Percentiles rank a stretch among this genome's conserved stretches.
Conservation (phyloP, 2,329 filamentous ascomycete genomes). For the Hansfordia pulvinata region DNA sequence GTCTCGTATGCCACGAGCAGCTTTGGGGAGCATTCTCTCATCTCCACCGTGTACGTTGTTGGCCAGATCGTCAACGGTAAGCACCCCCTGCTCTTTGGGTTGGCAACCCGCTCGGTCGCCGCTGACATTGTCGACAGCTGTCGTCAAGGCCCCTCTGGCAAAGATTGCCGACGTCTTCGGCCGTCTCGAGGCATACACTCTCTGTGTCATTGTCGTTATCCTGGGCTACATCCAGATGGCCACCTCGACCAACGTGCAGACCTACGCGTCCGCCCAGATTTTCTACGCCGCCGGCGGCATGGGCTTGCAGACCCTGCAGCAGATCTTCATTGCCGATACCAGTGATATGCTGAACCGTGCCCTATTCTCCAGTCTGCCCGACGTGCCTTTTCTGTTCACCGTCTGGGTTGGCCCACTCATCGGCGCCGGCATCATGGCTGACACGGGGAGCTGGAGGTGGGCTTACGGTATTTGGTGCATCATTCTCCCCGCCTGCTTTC, state of each 20-base stretch:
- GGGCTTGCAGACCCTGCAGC: conserved; percentile 44
- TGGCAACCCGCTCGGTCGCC: no score
- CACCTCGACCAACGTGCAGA: conserved; percentile 35
- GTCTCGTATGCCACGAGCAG: conserved; percentile 50
- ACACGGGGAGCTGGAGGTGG: conserved; percentile 44
- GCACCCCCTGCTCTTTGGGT: no score
- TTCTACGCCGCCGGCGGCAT: conserved; percentile 48
- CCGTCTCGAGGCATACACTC: conserved; percentile 41
- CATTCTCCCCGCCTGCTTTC: conserved; percentile 39
- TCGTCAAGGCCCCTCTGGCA: conserved; percentile 47
- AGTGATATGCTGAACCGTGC: conserved; percentile 46
- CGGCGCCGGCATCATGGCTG: conserved; percentile 28
- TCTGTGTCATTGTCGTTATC: conserved; percentile 38
- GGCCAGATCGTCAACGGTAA: conserved; percentile 49
- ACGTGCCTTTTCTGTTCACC: conserved; percentile 45
- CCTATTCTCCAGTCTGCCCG: conserved; percentile 42
- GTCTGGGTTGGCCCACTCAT: conserved; percentile 46
- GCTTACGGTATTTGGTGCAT: conserved; percentile 50
- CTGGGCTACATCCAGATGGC: conserved; percentile 46
- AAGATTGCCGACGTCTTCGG: conserved; percentile 51
- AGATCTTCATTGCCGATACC: conserved; percentile 52
- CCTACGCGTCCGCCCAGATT: conserved; percentile 39
- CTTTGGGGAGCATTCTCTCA: conserved; percentile 47
- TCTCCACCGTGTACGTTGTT: conserved; percentile 51
- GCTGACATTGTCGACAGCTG: no score